Percentiles rank a stretch among this genome's conserved stretches.
phyloP scores from a whole-genome alignment of 371 early-diverging fungal species.

The Mortierella sp. region DNA sequence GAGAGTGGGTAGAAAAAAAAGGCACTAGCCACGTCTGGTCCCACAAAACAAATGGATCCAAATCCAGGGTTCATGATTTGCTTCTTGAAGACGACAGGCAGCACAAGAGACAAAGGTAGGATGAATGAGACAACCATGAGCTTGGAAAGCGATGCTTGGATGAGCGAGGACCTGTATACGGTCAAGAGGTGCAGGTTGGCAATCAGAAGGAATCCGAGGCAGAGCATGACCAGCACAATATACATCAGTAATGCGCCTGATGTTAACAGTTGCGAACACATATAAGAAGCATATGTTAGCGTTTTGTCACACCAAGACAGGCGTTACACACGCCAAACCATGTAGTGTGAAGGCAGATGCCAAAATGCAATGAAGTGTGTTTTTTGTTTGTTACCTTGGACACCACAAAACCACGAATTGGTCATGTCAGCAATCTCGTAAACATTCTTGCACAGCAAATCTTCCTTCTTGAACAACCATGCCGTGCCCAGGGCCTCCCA shows the following conservation, averaged over 20 bases:
- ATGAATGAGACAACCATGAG: slow-evolving; percentile 39
- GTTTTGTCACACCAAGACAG: background rate
- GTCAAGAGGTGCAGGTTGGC: slow-evolving; percentile 47
- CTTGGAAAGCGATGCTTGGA: slow-evolving; percentile 28
- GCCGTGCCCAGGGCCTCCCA: slow-evolving; percentile 45
- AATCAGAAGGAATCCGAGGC: slow-evolving; percentile 34
- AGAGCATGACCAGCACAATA: slow-evolving; percentile 33
- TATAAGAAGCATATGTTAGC: background rate
- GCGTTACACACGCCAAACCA: background rate
- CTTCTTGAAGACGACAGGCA: slow-evolving; percentile 31
- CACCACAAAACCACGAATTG: slow-evolving; percentile 52
- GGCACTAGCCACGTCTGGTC: slow-evolving; percentile 23
- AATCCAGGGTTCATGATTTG: slow-evolving; percentile 43
- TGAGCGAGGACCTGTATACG: slow-evolving; percentile 29
- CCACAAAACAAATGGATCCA: slow-evolving; percentile 50
- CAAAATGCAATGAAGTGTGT: background rate
- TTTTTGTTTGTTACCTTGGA: slow-evolving; percentile 44
- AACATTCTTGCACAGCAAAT: slow-evolving; percentile 34
- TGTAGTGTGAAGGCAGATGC: background rate
- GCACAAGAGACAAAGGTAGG: slow-evolving; percentile 28
- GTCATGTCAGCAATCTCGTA: slow-evolving; percentile 44
- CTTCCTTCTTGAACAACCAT: slow-evolving; percentile 36
- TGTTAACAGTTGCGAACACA: background rate
- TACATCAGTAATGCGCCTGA: slow-evolving; percentile 35
- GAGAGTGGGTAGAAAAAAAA: slow-evolving; percentile 48